These are phyloP conservation scores for Globisporangium cystogenes DNA, from an alignment of 352 stramenopile species.

Conservation along the genomic window DNA sequence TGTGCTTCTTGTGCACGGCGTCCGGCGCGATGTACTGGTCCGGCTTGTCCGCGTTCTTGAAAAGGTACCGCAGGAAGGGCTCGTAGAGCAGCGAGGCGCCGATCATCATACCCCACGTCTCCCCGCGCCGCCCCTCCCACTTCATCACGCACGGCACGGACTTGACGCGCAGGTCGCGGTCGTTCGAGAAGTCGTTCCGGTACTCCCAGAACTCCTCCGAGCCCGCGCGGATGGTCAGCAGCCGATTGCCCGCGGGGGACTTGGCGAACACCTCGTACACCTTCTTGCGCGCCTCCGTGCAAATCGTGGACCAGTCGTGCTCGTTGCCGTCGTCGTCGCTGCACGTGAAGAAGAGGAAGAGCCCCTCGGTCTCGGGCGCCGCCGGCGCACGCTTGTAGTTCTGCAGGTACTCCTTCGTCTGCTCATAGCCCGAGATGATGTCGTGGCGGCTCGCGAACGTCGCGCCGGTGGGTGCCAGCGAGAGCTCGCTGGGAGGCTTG, in stretches of 20 bases:
- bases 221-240: constrained; percentile 53
- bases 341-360: constrained; percentile 74
- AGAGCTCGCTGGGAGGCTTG: not conserved
- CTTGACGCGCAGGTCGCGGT: constrained; percentile 58
- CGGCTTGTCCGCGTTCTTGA: constrained; percentile 45
- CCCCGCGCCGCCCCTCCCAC: constrained; percentile 44
- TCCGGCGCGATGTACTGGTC: constrained; percentile 36
- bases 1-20: constrained; percentile 41
- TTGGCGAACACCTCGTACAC: constrained; percentile 54
- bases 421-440: constrained; percentile 38
- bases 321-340: constrained; percentile 33
- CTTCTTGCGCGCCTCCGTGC: constrained; percentile 30
- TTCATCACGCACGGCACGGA: constrained; percentile 52
- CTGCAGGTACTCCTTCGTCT: constrained; percentile 39
- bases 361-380: constrained; percentile 19
- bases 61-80: constrained; percentile 55
- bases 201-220: constrained; percentile 46
- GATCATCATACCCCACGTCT: constrained; percentile 51
- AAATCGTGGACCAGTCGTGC: constrained; percentile 50
- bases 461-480: not conserved
- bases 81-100: constrained; percentile 44
- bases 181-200: constrained; percentile 48
- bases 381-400: constrained; percentile 24
- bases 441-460: constrained; percentile 41
- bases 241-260: constrained; percentile 40